Base-by-base conservation (phyloP, 1,139 yeast genomes). In the Nakaseomyces delphensis region DNA sequence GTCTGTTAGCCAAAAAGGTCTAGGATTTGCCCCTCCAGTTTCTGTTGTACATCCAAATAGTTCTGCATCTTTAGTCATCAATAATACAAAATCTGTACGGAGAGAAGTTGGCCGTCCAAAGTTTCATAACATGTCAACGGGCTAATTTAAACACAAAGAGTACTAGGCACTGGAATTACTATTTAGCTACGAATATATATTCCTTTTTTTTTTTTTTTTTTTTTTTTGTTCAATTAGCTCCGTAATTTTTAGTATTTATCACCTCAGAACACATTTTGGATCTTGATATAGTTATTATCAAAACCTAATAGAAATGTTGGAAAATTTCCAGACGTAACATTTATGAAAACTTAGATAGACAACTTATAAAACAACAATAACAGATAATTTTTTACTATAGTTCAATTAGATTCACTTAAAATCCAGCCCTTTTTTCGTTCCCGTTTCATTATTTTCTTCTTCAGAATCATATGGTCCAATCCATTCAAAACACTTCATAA, bases 401-500 rank as follows among this genome's bases (percentile, higher is more conserved):
- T n/a, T n/a, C n/a, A n/a, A n/a, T n/a, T n/a, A 13, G 14, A 9
- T 27, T 27, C 10, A 23, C 10, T 23, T 7, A 9, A 11, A 8
- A 9, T 27, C 8, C n/a, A 5, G 14, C 14, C 13, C 7, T 27
- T 27, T 7, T n/a, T 19, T 21, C 3, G 4, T 18, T n/a, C 14
- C 37, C 3, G 6, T 13, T 20, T 5, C 10, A 20, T 20, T 20
- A 9, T 4, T n/a, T 21, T 2, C 11, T 7, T 8, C 15, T 18
- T 32, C 27, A 1, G 27, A n/a, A 33, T n/a, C 37, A 20, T n/a
- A 20, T 6, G 62, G 60, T 9, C 83, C 77, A 24, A 80, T 70
- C 95, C 95, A 87, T 57, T 85, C 86, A 95, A 95, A 86, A 25
- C 85, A 86, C 55, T 79, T 77, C 77, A 83, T 77, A 47, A 86